Evolutionary conservation across 345 rosid species (phyloP).

Genomic region (Citrus sp.): DNA sequence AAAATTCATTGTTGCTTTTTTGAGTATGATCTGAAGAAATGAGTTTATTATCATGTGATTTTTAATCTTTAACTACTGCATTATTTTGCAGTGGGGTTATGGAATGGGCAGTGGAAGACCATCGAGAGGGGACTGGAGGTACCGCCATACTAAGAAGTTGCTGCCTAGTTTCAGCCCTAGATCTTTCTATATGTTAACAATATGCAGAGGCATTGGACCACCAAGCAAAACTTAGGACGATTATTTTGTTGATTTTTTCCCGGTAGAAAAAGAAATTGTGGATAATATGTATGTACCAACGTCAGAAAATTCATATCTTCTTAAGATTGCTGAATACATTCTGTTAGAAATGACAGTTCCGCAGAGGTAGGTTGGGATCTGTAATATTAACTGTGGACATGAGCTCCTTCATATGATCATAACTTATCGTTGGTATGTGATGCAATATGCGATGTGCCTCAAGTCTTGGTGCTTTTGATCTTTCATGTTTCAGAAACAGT

Average conservation of each 20-base stretch:
- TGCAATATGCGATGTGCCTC: neutral
- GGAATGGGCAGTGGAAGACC: conserved; percentile 62
- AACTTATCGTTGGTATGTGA: neutral
- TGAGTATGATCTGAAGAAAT: neutral
- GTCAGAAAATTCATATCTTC: neutral
- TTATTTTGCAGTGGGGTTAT: conserved; percentile 64
- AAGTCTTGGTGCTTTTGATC: neutral
- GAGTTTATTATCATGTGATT: neutral
- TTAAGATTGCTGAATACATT: neutral
- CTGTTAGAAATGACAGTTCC: neutral
- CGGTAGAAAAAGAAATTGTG: neutral
- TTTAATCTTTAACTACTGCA: neutral
- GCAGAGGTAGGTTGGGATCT: neutral
- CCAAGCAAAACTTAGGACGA: neutral
- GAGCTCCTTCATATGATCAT: neutral
- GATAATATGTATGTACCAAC: neutral
- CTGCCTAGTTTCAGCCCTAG: neutral
- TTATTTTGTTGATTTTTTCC: neutral
- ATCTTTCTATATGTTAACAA: neutral
- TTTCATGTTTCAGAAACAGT: neutral
- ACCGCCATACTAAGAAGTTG: conserved; percentile 55
- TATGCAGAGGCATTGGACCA: neutral
- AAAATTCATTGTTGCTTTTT: neutral
- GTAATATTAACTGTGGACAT: neutral
- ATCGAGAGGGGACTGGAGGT: conserved; percentile 88